Evolutionary conservation across 2,329 filamentous ascomycete genomes (phyloP), one percentile per base, ranked within the genome.

Genomic region (Aspergillus viridinutans): DNA sequence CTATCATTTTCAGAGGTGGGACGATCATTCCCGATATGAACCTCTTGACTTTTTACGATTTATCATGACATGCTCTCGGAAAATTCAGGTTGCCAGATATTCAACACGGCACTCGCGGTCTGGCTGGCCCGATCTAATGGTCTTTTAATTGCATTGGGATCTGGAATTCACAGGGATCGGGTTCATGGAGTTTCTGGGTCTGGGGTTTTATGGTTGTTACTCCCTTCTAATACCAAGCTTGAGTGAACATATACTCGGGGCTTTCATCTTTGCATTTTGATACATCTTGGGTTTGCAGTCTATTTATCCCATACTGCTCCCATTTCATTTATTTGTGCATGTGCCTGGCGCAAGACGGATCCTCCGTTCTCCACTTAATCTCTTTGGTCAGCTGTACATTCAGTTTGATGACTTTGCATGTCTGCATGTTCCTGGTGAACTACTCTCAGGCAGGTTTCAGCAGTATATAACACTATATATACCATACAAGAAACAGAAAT

Each of bases 111-210:
- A 55, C 40, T 47, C 54, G 52, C 48, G 55, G 50, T 49, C 61
- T 63, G 63, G 60, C 62, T 56, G 63, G 63, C 51, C 61, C 62
- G 61, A 67, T 29, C 47, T 52, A 54, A 56, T 58, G 55, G 61
- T 54, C 52, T 52, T 55, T 59, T 50, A 53, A 60, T 59, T 60
- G 64, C 62, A 66, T 65, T 62, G 58, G 59, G 63, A 57, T 53
- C 55, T 42, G 58, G 53, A 45, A 56, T 50, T 50, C 49, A 55
- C 51, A 54, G 57, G 20, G 53, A 25, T 23, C 12, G 52, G 57
- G 42, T 54, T 60, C 59, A 47, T 38, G 54, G 21, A 55, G 52
- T 50, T 53, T 52, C 50, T 57, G 47, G 53, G 53, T 57, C 57
- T 62, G 50, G 50, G 52, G 59, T 54, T 52, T 56, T 47, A 29